Percentiles rank a stretch among this genome's conserved stretches.
These are phyloP conservation scores for Ceratocystiopsis brevicomis DNA, from an alignment of 2,329 filamentous ascomycete genomes.

Conservation along the genomic window DNA sequence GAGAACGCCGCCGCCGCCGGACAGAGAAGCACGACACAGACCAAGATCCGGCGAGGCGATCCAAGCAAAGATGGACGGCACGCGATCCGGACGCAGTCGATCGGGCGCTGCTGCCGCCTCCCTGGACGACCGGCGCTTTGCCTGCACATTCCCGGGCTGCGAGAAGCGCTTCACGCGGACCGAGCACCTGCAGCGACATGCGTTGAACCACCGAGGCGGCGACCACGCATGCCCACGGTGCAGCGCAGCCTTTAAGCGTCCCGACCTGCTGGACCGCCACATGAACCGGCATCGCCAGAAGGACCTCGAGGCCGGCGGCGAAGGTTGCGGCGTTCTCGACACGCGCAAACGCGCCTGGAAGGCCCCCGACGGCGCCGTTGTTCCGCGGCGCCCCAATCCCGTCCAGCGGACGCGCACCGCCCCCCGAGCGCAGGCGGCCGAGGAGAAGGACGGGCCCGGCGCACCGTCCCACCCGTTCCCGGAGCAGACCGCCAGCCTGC, in stretches of 20 bases:
- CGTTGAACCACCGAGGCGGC: slow-evolving; percentile 40
- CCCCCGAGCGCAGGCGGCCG: no score
- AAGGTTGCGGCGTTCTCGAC: slow-evolving; percentile 6
- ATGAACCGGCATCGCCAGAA: slow-evolving; percentile 6
- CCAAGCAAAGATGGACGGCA: no score
- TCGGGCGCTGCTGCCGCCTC: no score
- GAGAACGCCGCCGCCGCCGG: no score
- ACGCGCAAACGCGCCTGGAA: slow-evolving; percentile 8
- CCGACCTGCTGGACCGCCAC: slow-evolving; percentile 8
- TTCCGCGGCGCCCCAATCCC: neutral
- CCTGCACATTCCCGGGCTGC: slow-evolving; percentile 34
- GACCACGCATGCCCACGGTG: slow-evolving; percentile 5
- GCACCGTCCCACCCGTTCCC: no score
- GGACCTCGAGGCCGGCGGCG: slow-evolving; percentile 7
- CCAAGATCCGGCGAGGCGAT: no score
- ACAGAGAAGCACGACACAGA: no score
- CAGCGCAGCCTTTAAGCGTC: slow-evolving; percentile 8
- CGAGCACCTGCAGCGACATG: slow-evolving; percentile 65
- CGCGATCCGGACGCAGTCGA: no score
- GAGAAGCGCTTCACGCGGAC: slow-evolving; percentile 65
- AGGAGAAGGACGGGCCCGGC: no score
- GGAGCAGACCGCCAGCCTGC: neutral
- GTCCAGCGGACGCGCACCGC: no score
- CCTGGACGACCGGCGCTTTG: neutral
- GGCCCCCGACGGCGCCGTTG: slow-evolving; percentile 5